Evolutionary conservation across 352 stramenopile species (phyloP).

Genomic region (Globisporangium cederbergense): DNA sequence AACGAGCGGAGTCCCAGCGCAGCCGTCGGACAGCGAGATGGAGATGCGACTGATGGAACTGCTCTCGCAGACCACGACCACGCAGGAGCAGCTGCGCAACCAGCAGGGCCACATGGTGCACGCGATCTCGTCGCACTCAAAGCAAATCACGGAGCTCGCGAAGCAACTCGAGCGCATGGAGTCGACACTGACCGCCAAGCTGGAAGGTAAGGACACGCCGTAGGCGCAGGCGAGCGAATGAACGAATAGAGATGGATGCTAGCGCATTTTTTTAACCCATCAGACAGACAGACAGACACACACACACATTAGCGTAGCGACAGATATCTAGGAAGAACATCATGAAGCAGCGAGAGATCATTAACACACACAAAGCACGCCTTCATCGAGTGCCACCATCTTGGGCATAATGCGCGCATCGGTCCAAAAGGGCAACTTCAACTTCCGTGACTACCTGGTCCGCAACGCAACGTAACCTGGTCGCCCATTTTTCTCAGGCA

Average conservation of each 20-base stretch:
- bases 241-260: background rate
- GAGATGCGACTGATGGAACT: slow-evolving; percentile 70
- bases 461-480: background rate
- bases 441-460: background rate
- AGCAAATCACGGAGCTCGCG: slow-evolving; percentile 75
- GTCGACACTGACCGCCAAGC: slow-evolving; percentile 54
- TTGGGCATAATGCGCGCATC: background rate
- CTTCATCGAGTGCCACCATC: background rate
- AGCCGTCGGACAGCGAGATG: slow-evolving; percentile 56
- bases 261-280: background rate
- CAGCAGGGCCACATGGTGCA: slow-evolving; percentile 82
- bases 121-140: slow-evolving; percentile 67
- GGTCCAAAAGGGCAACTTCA: background rate
- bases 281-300: background rate
- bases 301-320: slow-evolving; percentile 5
- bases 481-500: background rate
- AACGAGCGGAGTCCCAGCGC: too few relatives aligned
- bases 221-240: background rate
- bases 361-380: background rate
- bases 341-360: slow-evolving; percentile 7
- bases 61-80: slow-evolving; percentile 76
- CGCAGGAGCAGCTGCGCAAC: slow-evolving; percentile 74
- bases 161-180: slow-evolving; percentile 84
- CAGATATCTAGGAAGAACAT: background rate
- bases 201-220: slow-evolving; percentile 24